A percentile compares a stretch with the other conserved stretches of the same genome.
Evolutionary conservation across 2,329 filamentous ascomycete species (phyloP).

Genomic region (Chaetoscypha palmicola): DNA sequence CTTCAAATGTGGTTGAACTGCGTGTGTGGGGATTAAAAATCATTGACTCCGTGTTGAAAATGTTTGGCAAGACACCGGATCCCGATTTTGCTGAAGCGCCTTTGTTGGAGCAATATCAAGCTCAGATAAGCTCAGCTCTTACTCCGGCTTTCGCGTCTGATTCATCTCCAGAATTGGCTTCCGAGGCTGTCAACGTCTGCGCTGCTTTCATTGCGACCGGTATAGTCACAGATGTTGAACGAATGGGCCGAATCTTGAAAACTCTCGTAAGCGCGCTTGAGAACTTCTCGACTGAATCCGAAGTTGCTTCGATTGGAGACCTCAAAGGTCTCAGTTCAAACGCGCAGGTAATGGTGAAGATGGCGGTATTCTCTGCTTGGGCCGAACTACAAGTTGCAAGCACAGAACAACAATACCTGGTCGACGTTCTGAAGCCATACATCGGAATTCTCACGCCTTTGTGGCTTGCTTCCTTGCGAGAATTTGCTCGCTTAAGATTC

Average conservation of each 20-base stretch:
- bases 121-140: constrained; percentile 92
- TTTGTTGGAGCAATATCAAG: constrained; percentile 94
- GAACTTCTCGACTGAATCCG: constrained; percentile 76
- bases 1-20: constrained; percentile 82
- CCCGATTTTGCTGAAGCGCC: constrained; percentile 97
- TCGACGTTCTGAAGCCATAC: constrained; percentile 82
- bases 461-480: constrained; percentile 87
- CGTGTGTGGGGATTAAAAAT: constrained; percentile 89
- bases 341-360: constrained; percentile 96
- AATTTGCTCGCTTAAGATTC: constrained; percentile 88
- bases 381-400: constrained; percentile 94
- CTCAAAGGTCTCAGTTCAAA: constrained; percentile 89
- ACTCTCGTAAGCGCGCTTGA: constrained; percentile 84
- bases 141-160: constrained; percentile 94
- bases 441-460: constrained; percentile 84
- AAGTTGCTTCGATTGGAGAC: constrained; percentile 85
- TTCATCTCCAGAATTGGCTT: constrained; percentile 90
- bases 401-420: constrained; percentile 80
- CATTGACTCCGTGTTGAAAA: constrained; percentile 85
- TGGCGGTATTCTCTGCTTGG: constrained; percentile 95
- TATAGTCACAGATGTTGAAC: constrained; percentile 92
- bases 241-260: constrained; percentile 98
- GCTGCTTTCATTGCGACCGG: constrained; percentile 97
- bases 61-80: constrained; percentile 92
- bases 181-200: constrained; percentile 94